These are phyloP conservation scores for Akebia trifoliata DNA, from an alignment of 164 flowering plant genomes.

Conservation along the genomic window DNA sequence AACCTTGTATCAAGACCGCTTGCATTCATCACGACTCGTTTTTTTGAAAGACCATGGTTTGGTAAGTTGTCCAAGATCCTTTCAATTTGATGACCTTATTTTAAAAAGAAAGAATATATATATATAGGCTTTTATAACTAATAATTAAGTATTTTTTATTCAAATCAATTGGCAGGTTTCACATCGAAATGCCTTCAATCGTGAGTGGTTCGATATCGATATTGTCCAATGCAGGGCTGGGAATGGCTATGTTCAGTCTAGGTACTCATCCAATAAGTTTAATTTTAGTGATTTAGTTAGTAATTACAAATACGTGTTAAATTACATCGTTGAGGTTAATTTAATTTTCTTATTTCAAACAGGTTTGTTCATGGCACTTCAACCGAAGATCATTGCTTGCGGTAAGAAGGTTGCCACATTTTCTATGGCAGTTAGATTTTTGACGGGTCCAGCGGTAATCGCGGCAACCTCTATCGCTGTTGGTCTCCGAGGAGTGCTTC, in stretches of 20 bases:
- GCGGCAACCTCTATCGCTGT: slow-evolving; percentile 65
- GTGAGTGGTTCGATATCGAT: slow-evolving; percentile 65
- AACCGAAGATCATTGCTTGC: slow-evolving; percentile 74
- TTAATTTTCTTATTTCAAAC: not conserved
- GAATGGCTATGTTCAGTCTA: slow-evolving; percentile 88
- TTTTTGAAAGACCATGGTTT: no score
- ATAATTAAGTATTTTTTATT: no score
- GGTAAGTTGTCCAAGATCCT: no score
- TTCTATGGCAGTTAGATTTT: slow-evolving; percentile 75
- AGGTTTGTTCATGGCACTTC: slow-evolving; percentile 85
- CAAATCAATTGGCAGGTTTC: slow-evolving; percentile 40
- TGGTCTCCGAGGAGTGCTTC: slow-evolving; percentile 62
- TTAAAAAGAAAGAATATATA: no score
- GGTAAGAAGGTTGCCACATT: slow-evolving; percentile 62
- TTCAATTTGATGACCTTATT: no score
- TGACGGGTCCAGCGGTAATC: slow-evolving; percentile 76
- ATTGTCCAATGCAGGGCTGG: slow-evolving; percentile 71
- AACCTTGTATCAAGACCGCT: no score
- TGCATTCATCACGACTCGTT: no score
- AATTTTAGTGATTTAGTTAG: no score
- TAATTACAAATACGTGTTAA: not conserved
- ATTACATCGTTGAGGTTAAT: not conserved
- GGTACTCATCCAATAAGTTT: slow-evolving; percentile 34
- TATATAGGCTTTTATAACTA: no score
- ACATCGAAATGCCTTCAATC: slow-evolving; percentile 68